phyloP scores from a whole-genome alignment of 2,329 filamentous ascomycete species.

The Curvularia sp. region DNA sequence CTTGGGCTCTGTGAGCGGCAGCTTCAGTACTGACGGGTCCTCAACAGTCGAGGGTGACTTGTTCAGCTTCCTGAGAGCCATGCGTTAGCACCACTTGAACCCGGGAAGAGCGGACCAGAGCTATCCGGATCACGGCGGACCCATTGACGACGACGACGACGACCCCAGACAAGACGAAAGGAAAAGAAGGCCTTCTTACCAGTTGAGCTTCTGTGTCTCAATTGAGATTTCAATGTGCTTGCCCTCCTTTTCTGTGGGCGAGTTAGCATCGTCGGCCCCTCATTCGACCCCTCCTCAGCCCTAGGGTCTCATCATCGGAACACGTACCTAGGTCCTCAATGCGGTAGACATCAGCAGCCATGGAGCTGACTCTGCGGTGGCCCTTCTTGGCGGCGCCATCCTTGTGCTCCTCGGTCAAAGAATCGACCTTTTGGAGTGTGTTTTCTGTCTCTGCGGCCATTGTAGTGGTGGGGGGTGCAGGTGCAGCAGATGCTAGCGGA shows the following conservation, averaged over 20 bases:
- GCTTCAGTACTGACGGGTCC: constrained; percentile 83
- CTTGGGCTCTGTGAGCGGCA: constrained; percentile 77
- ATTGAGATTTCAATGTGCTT: constrained; percentile 75
- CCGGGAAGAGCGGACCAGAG: constrained; percentile 10
- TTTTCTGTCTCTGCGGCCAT: constrained; percentile 61
- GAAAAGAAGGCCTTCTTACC: constrained; percentile 63
- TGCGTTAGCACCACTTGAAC: constrained; percentile 25
- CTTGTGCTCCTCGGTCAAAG: constrained; percentile 78
- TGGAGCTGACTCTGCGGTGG: constrained; percentile 75
- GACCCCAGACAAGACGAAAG: not conserved
- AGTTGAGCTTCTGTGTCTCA: constrained; percentile 87
- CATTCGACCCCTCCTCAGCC: constrained; percentile 28
- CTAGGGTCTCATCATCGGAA: constrained; percentile 17
- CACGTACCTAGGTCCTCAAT: constrained; percentile 83
- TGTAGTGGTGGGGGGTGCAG: constrained; percentile 28
- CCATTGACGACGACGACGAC: not conserved
- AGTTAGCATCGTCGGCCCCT: constrained; percentile 47
- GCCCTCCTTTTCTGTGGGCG: constrained; percentile 70
- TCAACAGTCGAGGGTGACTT: constrained; percentile 78
- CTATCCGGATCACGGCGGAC: constrained; percentile 18
- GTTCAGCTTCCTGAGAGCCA: constrained; percentile 82
- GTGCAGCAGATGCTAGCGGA: constrained; percentile 8
- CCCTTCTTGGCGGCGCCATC: constrained; percentile 69
- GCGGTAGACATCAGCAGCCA: constrained; percentile 76
- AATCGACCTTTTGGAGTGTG: constrained; percentile 87